Base-by-base conservation (phyloP, 441 rosid species). In the Gossypium schwendimanii region DNA sequence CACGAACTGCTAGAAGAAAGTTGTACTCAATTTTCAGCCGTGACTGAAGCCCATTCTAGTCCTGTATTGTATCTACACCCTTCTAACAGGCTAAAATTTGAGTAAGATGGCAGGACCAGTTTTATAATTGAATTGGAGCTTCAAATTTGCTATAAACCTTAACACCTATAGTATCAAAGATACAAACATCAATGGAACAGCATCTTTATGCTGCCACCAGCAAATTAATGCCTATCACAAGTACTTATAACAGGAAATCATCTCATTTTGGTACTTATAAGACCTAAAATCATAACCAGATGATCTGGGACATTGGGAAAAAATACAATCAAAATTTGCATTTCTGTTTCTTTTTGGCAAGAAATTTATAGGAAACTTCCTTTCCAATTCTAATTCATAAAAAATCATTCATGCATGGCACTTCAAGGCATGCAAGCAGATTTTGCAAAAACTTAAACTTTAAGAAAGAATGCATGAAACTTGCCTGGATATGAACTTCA, bases 401-500 rank as follows among this genome's bases (percentile, higher is more conserved):
- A 45, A 66, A 11, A 12, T 3, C 3, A 66, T n/a, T n/a, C 11
- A 66, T 66, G 6, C 11, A 45, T 64, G 39, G 58, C 57, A 47
- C 58, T 66, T 49, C 44, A 23, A 45, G 12, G 3, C 70, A 45
- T 44, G 17, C 52, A 41, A 44, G 69, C 49, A 44, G 54, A 21
- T 44, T 24, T 45, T 66, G 31, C 41, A 17, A n/a, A 26, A 47
- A 26, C 28, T 3, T 66, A 15, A 50, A 50, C 15, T 67, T 28
- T 49, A 26, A 52, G 60, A 68, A 41, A 28, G 47, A 17, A 49
- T 26, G 60, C 71, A 60, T 21, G 36, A 17, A 26, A 81, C 89
- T 91, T 86, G 79, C 99, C 97, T 96, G 99, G 80, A 96, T 93
- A 81, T 96, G 99, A 75, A 96, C 98, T 89, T 93, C 97, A 76